Percentiles rank a stretch among this genome's conserved stretches.
These are phyloP conservation scores for Trichoderma sp. DNA, from an alignment of 2,329 filamentous ascomycete genomes.

Conservation along the genomic window DNA sequence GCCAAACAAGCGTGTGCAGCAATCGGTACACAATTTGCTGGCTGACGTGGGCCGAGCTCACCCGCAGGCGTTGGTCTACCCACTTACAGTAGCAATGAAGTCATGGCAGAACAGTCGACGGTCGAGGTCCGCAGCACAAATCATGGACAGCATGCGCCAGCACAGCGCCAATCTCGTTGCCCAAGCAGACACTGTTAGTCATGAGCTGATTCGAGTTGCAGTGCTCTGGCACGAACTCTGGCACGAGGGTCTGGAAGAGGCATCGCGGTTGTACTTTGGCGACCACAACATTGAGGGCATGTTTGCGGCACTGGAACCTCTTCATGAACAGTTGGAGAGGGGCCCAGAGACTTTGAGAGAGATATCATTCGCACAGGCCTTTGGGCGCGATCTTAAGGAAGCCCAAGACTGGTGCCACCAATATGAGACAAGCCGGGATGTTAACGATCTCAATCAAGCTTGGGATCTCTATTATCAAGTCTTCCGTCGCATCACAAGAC, in stretches of 20 bases:
- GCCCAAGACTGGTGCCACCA: slow-evolving; percentile 94
- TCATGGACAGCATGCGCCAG: slow-evolving; percentile 97
- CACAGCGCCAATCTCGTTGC: slow-evolving; percentile 91
- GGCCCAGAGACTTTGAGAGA: slow-evolving; percentile 92
- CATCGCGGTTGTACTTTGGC: slow-evolving; percentile 92
- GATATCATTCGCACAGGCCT: slow-evolving; percentile 96
- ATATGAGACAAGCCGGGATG: slow-evolving; percentile 82
- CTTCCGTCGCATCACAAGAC: slow-evolving; percentile 90
- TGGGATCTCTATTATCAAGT: slow-evolving; percentile 99
- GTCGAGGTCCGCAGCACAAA: slow-evolving; percentile 81
- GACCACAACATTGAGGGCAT: slow-evolving; percentile 97
- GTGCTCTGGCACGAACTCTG: slow-evolving; percentile 98
- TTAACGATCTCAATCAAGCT: slow-evolving; percentile 93
- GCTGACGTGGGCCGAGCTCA: slow-evolving; percentile 91
- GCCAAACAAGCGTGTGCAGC: slow-evolving; percentile 81
- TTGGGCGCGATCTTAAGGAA: slow-evolving; percentile 91
- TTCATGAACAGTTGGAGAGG: slow-evolving; percentile 86
- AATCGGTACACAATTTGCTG: slow-evolving; percentile 87
- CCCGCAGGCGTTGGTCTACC: slow-evolving; percentile 94
- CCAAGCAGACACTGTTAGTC: slow-evolving; percentile 91
- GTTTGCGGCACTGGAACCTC: slow-evolving; percentile 84
- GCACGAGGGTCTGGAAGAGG: slow-evolving; percentile 97
- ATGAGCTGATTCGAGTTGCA: slow-evolving; percentile 93
- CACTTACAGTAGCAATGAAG: slow-evolving; percentile 96
- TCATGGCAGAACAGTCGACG: slow-evolving; percentile 77